Evolutionary conservation across 345 rosid species (phyloP).

Genomic region (Linum lewisii): DNA sequence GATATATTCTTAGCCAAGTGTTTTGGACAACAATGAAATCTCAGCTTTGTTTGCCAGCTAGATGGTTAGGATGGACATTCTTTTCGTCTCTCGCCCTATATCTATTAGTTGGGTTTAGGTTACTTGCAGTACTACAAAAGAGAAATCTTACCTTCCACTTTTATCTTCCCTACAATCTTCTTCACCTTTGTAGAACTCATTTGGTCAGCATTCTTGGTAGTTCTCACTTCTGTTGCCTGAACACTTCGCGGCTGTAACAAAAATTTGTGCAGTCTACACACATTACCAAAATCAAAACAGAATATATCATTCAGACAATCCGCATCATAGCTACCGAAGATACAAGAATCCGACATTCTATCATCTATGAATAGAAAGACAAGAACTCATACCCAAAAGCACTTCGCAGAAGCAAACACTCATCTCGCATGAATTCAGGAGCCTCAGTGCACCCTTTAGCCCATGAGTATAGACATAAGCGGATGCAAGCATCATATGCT

Average conservation of each 20-base stretch:
- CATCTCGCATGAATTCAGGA: conserved; percentile 83
- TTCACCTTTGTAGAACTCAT: conserved; percentile 39
- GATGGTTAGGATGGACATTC: background rate
- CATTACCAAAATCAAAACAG: conserved; percentile 2
- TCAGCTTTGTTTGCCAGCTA: background rate
- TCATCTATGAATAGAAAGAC: conserved; percentile 12
- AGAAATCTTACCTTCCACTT: conserved; percentile 68
- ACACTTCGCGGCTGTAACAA: conserved; percentile 76
- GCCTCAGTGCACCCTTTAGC: conserved; percentile 85
- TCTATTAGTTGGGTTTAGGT: too few relatives aligned
- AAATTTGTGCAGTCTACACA: conserved; percentile 61
- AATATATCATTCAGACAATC: conserved; percentile 8
- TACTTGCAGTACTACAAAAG: background rate
- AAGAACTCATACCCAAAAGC: conserved; percentile 74
- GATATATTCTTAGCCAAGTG: conserved; percentile 3
- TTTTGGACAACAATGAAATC: background rate
- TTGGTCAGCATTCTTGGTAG: too few relatives aligned
- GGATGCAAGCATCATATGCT: conserved; percentile 93
- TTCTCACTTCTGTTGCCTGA: conserved; percentile 37
- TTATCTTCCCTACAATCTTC: conserved; percentile 62
- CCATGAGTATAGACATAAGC: conserved; percentile 76
- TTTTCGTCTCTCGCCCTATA: background rate
- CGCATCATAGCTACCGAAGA: conserved; percentile 5
- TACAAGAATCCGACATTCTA: background rate
- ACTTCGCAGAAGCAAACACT: conserved; percentile 75